Percentiles rank a stretch among this genome's conserved stretches.
Evolutionary conservation across 108 stramenopile genomes (phyloP).

Genomic region (Seminavis robusta): DNA sequence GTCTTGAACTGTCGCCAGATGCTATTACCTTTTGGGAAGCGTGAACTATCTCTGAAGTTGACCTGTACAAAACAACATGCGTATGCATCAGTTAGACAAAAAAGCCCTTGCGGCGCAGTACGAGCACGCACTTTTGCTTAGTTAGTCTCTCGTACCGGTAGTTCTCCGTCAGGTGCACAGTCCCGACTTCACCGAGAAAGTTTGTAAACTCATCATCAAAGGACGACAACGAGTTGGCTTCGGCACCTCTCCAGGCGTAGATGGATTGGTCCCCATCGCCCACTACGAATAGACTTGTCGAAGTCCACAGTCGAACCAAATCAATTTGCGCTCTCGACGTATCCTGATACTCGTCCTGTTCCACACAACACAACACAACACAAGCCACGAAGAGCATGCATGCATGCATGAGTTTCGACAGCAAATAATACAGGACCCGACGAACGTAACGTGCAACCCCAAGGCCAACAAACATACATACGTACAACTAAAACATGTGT

Average conservation of each 20-base stretch:
- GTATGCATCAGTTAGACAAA: background rate
- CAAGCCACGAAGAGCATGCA: no score
- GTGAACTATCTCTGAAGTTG: slow-evolving; percentile 76
- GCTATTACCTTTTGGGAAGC: slow-evolving; percentile 76
- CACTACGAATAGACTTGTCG: slow-evolving; percentile 68
- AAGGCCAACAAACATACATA: no score
- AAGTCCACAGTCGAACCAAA: slow-evolving; percentile 65
- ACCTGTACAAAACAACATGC: slow-evolving; percentile 19
- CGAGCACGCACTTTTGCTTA: background rate
- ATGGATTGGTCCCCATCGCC: slow-evolving; percentile 86
- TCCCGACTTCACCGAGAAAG: slow-evolving; percentile 35
- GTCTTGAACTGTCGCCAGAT: slow-evolving; percentile 20
- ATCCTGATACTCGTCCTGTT: slow-evolving; percentile 90
- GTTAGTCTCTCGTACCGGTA: slow-evolving; percentile 45
- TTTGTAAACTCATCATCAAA: slow-evolving; percentile 48
- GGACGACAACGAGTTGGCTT: slow-evolving; percentile 62
- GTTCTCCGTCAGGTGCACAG: slow-evolving; percentile 80
- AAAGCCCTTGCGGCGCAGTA: background rate
- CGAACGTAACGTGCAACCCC: no score
- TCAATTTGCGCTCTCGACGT: slow-evolving; percentile 70
- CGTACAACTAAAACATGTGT: slow-evolving; percentile 77
- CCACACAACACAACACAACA: no score
- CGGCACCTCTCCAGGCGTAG: slow-evolving; percentile 82
- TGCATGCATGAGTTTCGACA: no score
- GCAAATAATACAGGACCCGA: no score